phyloP scores from a whole-genome alignment of 805 yeast species.

The Wickerhamomyces sydowiorum region DNA sequence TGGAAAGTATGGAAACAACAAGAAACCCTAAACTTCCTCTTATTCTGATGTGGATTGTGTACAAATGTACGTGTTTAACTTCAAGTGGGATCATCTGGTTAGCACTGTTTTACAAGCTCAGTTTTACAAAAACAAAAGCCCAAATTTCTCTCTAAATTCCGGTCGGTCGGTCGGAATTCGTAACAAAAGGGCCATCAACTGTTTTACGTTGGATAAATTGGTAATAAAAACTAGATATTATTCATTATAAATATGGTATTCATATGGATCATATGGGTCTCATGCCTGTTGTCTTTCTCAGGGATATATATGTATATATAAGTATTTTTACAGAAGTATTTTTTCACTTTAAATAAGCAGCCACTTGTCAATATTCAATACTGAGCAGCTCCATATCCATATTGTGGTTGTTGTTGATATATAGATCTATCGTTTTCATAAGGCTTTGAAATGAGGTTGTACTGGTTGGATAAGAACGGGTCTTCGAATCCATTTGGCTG shows the following conservation, averaged over 20 bases:
- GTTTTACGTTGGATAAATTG: neutral
- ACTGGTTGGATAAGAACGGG: neutral
- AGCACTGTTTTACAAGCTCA: conserved; percentile 1
- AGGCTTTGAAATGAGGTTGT: neutral
- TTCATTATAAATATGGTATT: neutral
- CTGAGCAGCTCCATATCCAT: conserved; percentile 8
- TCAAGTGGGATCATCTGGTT: no score
- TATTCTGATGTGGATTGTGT: no score
- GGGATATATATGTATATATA: no score
- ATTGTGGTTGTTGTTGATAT: conserved; percentile 2
- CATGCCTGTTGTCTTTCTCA: no score
- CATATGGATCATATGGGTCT: no score
- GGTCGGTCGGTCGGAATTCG: neutral
- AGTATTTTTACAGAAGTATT: neutral
- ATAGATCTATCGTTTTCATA: conserved; percentile 1
- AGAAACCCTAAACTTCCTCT: no score
- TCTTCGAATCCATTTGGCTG: conserved; percentile 2
- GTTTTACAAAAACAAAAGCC: neutral
- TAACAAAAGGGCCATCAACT: no score
- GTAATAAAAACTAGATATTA: neutral
- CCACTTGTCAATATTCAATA: neutral
- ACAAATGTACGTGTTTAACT: neutral
- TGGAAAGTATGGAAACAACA: no score
- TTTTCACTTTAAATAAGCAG: neutral
- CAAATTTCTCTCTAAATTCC: neutral